Conservation (phyloP, 805 yeast species). For the Sungouiella blattae region DNA sequence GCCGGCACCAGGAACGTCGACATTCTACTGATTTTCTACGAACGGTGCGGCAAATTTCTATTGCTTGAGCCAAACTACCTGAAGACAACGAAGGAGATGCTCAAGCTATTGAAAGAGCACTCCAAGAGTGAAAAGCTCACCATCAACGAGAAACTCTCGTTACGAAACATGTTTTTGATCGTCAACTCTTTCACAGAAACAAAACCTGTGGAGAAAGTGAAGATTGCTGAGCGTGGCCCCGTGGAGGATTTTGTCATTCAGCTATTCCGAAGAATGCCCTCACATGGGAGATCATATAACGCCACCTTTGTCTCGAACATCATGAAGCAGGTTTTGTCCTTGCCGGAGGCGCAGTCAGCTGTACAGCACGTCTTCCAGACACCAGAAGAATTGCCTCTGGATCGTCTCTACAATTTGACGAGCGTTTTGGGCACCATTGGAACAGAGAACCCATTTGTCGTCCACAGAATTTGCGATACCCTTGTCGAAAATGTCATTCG, state of each 20-base stretch:
- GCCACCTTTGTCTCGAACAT: slow-evolving; percentile 3
- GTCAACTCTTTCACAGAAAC: slow-evolving; percentile 42
- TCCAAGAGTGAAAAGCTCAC: slow-evolving; percentile 48
- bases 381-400: slow-evolving; percentile 62
- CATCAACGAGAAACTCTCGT: slow-evolving; percentile 53
- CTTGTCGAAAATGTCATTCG: slow-evolving; percentile 58
- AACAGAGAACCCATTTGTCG: slow-evolving; percentile 36
- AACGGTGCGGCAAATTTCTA: slow-evolving; percentile 66
- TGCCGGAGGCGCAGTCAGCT: slow-evolving; percentile 28
- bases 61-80: slow-evolving; percentile 54
- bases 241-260: slow-evolving; percentile 12
- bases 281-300: slow-evolving; percentile 1
- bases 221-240: slow-evolving; percentile 1
- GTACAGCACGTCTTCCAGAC: slow-evolving; percentile 45
- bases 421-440: slow-evolving; percentile 33
- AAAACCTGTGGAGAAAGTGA: slow-evolving; percentile 1
- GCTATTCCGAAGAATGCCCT: slow-evolving; percentile 7
- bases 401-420: slow-evolving; percentile 50
- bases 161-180: slow-evolving; percentile 52
- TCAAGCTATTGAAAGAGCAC: slow-evolving; percentile 50
- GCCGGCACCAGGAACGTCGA: slow-evolving; percentile 61
- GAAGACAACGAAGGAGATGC: slow-evolving; percentile 59
- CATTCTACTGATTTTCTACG: slow-evolving; percentile 65
- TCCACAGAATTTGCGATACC: slow-evolving; percentile 53
- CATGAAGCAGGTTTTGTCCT: slow-evolving; percentile 26